A percentile compares a stretch with the other conserved stretches of the same genome.
phyloP scores from a whole-genome alignment of 1,284 basidiomycete genomes.

The Ustilago sp. region DNA sequence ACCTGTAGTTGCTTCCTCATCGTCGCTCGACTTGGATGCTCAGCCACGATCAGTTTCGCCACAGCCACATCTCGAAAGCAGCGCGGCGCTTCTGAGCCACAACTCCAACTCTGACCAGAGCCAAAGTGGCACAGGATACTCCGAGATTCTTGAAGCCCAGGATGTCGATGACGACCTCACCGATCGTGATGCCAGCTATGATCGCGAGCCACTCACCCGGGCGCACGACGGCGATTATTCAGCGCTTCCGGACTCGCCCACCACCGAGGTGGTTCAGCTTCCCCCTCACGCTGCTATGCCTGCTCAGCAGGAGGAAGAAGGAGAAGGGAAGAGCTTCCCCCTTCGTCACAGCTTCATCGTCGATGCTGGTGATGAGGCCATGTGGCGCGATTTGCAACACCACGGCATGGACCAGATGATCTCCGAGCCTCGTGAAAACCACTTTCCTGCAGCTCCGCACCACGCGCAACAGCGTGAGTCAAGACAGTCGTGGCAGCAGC shows the following conservation, averaged over 20 bases:
- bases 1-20: neutral
- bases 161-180: constrained; percentile 21
- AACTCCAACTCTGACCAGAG: constrained; percentile 4
- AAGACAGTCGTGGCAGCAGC: neutral
- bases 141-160: constrained; percentile 27
- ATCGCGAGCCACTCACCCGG: constrained; percentile 15
- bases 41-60: constrained; percentile 19
- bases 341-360: constrained; percentile 35
- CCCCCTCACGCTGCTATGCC: neutral
- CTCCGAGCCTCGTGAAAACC: constrained; percentile 23
- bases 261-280: neutral
- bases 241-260: constrained; percentile 31
- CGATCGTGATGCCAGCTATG: constrained; percentile 19
- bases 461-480: neutral
- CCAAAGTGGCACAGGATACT: constrained; percentile 33
- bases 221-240: constrained; percentile 38
- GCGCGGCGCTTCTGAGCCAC: constrained; percentile 15
- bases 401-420: constrained; percentile 21
- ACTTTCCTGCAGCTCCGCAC: neutral
- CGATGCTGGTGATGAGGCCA: constrained; percentile 35
- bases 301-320: neutral
- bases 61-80: constrained; percentile 16
- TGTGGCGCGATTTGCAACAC: constrained; percentile 41
- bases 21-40: constrained; percentile 8
- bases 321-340: constrained; percentile 6